phyloP scores from a whole-genome alignment of 352 stramenopile species.

The Phytophthora europaea region DNA sequence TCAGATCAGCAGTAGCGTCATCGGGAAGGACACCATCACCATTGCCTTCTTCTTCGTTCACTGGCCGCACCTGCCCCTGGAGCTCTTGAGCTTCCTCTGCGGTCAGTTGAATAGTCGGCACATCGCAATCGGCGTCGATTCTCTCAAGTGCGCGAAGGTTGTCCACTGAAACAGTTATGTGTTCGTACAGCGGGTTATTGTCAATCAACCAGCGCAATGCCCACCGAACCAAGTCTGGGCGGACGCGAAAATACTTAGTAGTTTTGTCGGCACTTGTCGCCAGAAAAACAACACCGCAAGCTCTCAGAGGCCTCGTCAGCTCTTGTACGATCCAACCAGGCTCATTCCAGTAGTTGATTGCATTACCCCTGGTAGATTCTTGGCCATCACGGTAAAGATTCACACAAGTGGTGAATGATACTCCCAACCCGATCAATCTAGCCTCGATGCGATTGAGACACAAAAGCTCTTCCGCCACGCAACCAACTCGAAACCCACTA shows the following conservation, averaged over 20 bases:
- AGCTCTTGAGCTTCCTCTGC: background rate
- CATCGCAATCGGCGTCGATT: background rate
- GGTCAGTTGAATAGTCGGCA: too few species aligned
- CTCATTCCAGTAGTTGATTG: constrained; percentile 23
- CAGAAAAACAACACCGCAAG: constrained; percentile 4
- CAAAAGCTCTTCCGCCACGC: constrained; percentile 1
- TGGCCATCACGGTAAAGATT: constrained; percentile 13
- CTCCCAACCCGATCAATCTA: constrained; percentile 5
- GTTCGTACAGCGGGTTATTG: constrained; percentile 8
- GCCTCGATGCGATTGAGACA: constrained; percentile 13
- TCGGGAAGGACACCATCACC: too few species aligned
- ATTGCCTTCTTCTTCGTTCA: background rate
- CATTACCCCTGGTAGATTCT: background rate
- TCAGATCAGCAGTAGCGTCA: too few species aligned
- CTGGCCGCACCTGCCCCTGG: too few species aligned
- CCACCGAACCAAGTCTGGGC: background rate
- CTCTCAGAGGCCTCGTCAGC: constrained; percentile 1
- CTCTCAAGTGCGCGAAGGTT: background rate
- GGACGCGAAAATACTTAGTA: too few species aligned
- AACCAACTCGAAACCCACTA: constrained; percentile 11
- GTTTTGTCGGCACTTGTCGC: constrained; percentile 1
- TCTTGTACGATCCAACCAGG: background rate
- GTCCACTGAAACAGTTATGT: background rate
- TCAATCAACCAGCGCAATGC: constrained; percentile 4
- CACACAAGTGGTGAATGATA: constrained; percentile 20